A percentile compares a stretch with the other conserved stretches of the same genome.
phyloP scores from a whole-genome alignment of 768 basidiomycete species.

The Trametes sanguinea region DNA sequence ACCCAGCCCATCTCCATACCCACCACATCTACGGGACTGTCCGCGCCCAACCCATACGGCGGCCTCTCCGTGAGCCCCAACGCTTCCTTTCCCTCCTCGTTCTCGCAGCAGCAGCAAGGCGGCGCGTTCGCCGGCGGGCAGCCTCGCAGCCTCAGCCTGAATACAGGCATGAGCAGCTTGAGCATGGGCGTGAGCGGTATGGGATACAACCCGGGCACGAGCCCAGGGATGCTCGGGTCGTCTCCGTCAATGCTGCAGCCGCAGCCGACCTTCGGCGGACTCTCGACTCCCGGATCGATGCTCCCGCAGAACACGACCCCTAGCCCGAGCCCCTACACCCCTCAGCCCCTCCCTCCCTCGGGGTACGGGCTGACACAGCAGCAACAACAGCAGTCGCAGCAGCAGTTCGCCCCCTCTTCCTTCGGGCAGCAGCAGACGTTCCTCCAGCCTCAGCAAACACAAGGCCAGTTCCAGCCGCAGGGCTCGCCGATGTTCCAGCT shows the following conservation, averaged over 20 bases:
- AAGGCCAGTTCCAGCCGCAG: slow-evolving; percentile 11
- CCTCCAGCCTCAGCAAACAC: slow-evolving; percentile 7
- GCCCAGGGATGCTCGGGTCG: slow-evolving; percentile 6
- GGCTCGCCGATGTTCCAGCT: slow-evolving; percentile 16
- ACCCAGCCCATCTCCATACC: slow-evolving; percentile 23
- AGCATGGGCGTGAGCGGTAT: neutral
- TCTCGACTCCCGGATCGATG: neutral
- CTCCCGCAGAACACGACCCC: slow-evolving; percentile 14
- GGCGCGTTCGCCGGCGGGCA: slow-evolving; percentile 21
- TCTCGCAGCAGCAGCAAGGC: slow-evolving; percentile 18
- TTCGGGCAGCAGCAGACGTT: slow-evolving; percentile 23
- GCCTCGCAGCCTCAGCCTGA: slow-evolving; percentile 28
- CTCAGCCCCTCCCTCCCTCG: slow-evolving; percentile 15
- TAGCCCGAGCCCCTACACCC: slow-evolving; percentile 25
- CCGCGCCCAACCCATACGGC: slow-evolving; percentile 22
- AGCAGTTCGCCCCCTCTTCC: slow-evolving; percentile 18
- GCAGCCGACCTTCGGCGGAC: neutral
- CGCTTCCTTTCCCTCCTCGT: slow-evolving; percentile 27
- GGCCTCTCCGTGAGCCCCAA: slow-evolving; percentile 26
- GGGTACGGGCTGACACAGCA: slow-evolving; percentile 6
- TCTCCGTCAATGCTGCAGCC: slow-evolving; percentile 23
- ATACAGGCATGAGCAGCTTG: slow-evolving; percentile 16
- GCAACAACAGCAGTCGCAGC: neutral
- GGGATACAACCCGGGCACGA: neutral
- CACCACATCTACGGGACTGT: slow-evolving; percentile 2